Base-by-base conservation (phyloP, 2,329 filamentous ascomycete species). In the Neonectria ditissima region DNA sequence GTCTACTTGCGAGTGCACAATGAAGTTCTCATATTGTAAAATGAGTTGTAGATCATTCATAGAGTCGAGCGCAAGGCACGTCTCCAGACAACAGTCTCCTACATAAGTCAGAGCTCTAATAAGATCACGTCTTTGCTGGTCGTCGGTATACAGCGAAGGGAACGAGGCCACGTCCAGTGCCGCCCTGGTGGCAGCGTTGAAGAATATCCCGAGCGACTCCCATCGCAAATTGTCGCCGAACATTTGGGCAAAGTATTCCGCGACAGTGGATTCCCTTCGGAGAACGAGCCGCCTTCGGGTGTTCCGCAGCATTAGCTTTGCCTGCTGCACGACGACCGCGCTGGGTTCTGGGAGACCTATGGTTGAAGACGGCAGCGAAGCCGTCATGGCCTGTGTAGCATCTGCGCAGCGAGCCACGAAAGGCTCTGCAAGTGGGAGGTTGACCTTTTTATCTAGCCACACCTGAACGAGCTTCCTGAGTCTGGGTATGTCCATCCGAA, bases 21-120 rank as follows among this genome's bases (percentile, higher is more conserved):
- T 81, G 43, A 80, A 80, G 28, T 81, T 81, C 57, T 83, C 81
- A 53, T 81, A 82, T 59, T 82, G 81, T 11, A 82, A 64, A 11
- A 81, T 68, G 6, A 83, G 68, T 55, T 82, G 81, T 18, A 83
- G 66, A 64, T 83, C 80, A 60, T 82, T 82, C 43, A 83, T 52
- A 32, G 66, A 70, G 57, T 75, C 73, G 1, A 73, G 59, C 13
- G 65, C 61, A 20, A 63, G 48, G 14, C 61, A 63, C 5, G 52
- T 59, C 39, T 63, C 61, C n/a, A 63, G 13, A 11, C 61, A 63
- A 14, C 59, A 62, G 30, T 62, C 59, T 37, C 59, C 48, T 14
- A 62, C 37, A 14, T 62, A 41, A 9, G 45, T 54, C 47, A 62
- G 30, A 18, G 53, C 45, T 45, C 43, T 57, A 24, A 58, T 47